Evolutionary conservation across 23 red algal species (phyloP).

Genomic region (Cyanidium caldarium): DNA sequence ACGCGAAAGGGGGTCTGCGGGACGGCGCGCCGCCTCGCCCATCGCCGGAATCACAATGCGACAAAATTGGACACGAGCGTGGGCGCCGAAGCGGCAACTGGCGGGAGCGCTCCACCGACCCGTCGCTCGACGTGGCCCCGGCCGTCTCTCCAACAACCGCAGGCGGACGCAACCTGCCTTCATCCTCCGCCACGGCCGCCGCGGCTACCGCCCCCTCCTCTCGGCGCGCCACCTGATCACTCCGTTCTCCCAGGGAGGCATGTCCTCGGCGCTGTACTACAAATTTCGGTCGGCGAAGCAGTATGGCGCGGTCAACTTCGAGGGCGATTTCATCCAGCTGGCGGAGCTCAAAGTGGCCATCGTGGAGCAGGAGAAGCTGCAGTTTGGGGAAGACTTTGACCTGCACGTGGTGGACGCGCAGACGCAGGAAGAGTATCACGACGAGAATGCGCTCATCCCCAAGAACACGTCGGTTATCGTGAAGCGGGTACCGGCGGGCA

Average conservation of each 20-base stretch:
- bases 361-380: conserved; percentile 74
- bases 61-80: too few species aligned
- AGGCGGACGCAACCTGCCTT: too few species aligned
- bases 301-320: conserved; percentile 75
- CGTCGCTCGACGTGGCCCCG: too few species aligned
- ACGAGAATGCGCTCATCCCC: conserved; percentile 68
- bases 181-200: too few species aligned
- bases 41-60: too few species aligned
- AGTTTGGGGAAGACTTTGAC: conserved; percentile 95
- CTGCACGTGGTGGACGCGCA: conserved; percentile 84
- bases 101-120: too few species aligned
- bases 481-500: conserved; percentile 66
- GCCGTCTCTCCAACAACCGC: too few species aligned
- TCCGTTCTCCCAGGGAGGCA: conserved; percentile 1
- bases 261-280: conserved; percentile 85
- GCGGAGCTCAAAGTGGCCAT: conserved; percentile 95
- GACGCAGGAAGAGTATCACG: conserved; percentile 54
- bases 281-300: conserved; percentile 76
- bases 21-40: too few species aligned
- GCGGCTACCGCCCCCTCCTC: too few species aligned
- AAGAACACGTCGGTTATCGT: conserved; percentile 92
- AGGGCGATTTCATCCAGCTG: conserved; percentile 77
- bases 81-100: too few species aligned
- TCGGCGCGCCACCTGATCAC: too few species aligned
- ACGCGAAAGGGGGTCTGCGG: too few species aligned